Evolutionary conservation across 768 basidiomycete genomes (phyloP).

Genomic region (Serpula lacrymans): DNA sequence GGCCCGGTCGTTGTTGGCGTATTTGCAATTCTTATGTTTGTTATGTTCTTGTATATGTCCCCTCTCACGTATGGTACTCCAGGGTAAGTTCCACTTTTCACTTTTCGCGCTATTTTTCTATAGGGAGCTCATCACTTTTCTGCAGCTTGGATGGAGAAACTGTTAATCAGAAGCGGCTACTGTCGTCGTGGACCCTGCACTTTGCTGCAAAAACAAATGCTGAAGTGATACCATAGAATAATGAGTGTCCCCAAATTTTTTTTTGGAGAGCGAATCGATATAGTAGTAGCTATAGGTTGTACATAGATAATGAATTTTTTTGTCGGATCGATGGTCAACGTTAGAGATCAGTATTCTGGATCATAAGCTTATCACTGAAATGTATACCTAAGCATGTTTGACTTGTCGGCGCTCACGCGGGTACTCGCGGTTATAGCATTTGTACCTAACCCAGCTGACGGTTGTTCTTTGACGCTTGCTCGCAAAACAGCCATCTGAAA

Average conservation of each 20-base stretch:
- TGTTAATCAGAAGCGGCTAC: slow-evolving; percentile 79
- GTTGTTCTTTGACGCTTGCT: too few relatives aligned
- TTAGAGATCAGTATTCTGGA: too few relatives aligned
- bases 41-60: slow-evolving; percentile 70
- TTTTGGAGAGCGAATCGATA: slow-evolving; percentile 9
- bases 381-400: too few relatives aligned
- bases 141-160: slow-evolving; percentile 76
- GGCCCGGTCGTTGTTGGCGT: slow-evolving; percentile 62
- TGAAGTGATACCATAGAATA: slow-evolving; percentile 19
- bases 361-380: too few relatives aligned
- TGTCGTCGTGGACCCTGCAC: slow-evolving; percentile 93
- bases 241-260: not conserved
- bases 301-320: slow-evolving; percentile 18
- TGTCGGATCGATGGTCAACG: too few relatives aligned
- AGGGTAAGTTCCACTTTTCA: slow-evolving; percentile 55
- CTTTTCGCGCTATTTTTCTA: slow-evolving; percentile 4
- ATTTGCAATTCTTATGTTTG: slow-evolving; percentile 59
- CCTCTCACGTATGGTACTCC: slow-evolving; percentile 97
- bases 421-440: not conserved
- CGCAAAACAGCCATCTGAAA: slow-evolving; percentile 32
- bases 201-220: slow-evolving; percentile 70
- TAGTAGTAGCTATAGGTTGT: not conserved
- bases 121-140: slow-evolving; percentile 13
- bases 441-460: not conserved
- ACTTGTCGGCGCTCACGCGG: too few relatives aligned